Base-by-base conservation (phyloP, 352 stramenopile species). In the Phytophthora citricola region DNA sequence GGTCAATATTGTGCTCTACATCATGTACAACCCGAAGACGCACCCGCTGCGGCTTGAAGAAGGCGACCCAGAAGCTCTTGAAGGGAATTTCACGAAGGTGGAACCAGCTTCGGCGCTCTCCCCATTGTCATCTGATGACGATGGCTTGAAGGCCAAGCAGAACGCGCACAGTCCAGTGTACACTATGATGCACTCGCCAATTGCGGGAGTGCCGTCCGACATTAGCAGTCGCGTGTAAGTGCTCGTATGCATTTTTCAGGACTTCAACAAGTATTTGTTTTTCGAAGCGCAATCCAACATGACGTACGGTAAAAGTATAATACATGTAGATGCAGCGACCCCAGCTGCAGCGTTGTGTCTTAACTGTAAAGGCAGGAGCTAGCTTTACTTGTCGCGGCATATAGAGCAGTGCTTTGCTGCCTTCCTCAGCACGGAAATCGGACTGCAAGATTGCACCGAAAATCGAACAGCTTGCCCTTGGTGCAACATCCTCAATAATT, bases 1-100 rank as follows among this genome's bases (percentile, higher is more conserved):
- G 22, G 41, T 73, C 45, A 70, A 71, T n/a, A 57, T 76, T 31
- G 34, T 46, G 24, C 39, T 78, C 27, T 79, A 79, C 54, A 2
- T 63, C n/a, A 43, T 74, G 1, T 79, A 71, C 69, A 70, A 66
- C 39, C 66, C 62, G 1, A 78, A 75, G 48, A 78, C 66, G 4
- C 61, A 75, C 31, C 70, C 71, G 20, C 54, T 79, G 41, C 54
- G 40, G 5, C 67, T 63, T 2, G 62, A 75, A 57, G 24, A 44
- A 53, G 36, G 55, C n/a, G 59, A 69, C n/a, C 50, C 60, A 1
- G 55, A 74, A 12, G 52, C 34, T 15, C 26, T 70, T 11, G 52
- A 49, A 31, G 52, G 32, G n/a, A 69, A 66, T 20, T 12, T 52
- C 22, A 63, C 54, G 3, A 47, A 17, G 45, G 46, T 66, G 15